Evolutionary conservation across 2,329 filamentous ascomycete species (phyloP).

Genomic region (Escovopsis weberi): DNA sequence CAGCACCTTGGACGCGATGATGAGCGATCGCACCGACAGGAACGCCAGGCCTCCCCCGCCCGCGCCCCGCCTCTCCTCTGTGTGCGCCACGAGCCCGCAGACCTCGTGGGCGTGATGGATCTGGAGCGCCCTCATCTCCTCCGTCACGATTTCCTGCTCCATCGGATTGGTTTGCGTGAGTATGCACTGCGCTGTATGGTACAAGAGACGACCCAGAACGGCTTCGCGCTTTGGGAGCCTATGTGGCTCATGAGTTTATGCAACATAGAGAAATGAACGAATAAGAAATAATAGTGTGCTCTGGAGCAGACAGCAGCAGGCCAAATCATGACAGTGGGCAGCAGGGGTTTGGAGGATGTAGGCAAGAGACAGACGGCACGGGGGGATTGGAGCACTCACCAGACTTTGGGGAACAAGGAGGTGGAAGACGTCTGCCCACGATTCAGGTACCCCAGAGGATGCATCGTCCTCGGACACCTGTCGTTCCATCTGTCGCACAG

Average conservation of each 20-base stretch:
- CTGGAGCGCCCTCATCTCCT: conserved; percentile 57
- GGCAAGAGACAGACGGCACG: no score
- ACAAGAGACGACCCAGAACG: conserved; percentile 72
- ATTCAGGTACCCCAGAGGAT: conserved; percentile 64
- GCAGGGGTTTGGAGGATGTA: no score
- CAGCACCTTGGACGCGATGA: conserved; percentile 62
- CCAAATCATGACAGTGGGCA: no score
- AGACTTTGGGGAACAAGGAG: conserved; percentile 75
- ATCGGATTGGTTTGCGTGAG: conserved; percentile 68
- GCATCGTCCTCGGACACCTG: conserved; percentile 71
- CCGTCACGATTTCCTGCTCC: conserved; percentile 38
- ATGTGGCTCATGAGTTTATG: neutral
- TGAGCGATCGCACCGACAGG: conserved; percentile 65
- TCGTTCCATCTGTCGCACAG: conserved; percentile 74
- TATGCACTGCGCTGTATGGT: conserved; percentile 73
- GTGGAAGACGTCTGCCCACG: conserved; percentile 51
- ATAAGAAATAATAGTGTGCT: no score
- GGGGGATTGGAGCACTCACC: conserved; percentile 34
- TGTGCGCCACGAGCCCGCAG: conserved; percentile 78
- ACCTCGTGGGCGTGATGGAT: conserved; percentile 68
- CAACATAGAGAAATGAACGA: no score
- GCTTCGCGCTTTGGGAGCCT: conserved; percentile 74
- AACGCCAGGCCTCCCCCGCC: conserved; percentile 46
- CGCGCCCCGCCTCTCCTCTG: conserved; percentile 44
- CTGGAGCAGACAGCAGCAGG: no score